These are phyloP conservation scores for Suillus subaureus DNA, from an alignment of 768 basidiomycete species.

Conservation along the genomic window DNA sequence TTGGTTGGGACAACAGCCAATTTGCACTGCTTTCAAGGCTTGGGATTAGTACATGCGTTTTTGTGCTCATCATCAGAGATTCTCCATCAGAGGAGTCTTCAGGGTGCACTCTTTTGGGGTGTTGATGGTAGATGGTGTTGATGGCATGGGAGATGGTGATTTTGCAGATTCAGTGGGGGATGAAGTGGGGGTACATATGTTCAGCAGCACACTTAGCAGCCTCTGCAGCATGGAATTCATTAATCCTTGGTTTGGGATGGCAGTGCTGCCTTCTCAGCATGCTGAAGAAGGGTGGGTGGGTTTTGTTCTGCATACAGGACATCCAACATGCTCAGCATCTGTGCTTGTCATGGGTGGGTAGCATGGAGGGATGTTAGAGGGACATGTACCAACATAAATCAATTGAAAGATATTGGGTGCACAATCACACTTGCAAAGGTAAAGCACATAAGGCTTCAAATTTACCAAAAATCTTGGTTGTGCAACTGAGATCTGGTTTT, in stretches of 20 bases:
- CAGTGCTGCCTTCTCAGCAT: not conserved
- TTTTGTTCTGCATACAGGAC: not conserved
- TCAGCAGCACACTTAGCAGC: not conserved
- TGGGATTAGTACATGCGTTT: not conserved
- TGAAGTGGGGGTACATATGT: not conserved
- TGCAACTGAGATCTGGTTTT: not conserved
- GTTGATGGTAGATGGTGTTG: not conserved
- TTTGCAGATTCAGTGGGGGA: not conserved
- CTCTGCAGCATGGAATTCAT: not conserved
- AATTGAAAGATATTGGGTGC: not conserved
- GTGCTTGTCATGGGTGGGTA: not conserved
- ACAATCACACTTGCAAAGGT: not conserved
- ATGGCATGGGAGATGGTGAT: not conserved
- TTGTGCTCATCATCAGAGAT: not conserved
- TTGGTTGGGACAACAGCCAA: not conserved
- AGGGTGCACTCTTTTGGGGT: not conserved
- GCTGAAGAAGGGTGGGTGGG: not conserved
- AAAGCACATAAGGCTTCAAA: not conserved
- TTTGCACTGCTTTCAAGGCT: not conserved
- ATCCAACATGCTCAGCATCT: not conserved
- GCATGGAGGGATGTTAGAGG: not conserved
- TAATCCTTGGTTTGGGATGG: not conserved
- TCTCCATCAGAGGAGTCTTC: not conserved
- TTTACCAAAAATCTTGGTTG: not conserved
- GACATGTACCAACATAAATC: not conserved